Evolutionary conservation across 768 basidiomycete species (phyloP).

Genomic region (Podaxis rugospora): DNA sequence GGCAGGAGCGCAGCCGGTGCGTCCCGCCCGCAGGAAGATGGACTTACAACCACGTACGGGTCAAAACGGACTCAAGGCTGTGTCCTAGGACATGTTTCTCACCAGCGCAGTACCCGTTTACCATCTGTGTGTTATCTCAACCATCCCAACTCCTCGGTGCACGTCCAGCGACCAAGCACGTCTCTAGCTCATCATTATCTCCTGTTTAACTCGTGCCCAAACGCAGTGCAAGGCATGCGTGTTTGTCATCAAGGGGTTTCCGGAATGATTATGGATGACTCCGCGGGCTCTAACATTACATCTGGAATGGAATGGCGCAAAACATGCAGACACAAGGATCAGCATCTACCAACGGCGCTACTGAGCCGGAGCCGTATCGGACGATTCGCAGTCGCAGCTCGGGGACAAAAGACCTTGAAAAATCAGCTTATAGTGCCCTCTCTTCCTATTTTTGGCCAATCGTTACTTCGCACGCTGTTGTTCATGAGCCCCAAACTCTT

Average conservation of each 20-base stretch:
- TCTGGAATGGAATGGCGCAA: background rate
- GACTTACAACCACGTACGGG: background rate
- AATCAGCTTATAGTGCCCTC: background rate
- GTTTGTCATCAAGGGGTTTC: background rate
- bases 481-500: background rate
- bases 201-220: too few relatives aligned
- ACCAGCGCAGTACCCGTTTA: background rate
- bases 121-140: background rate
- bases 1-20: background rate
- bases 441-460: background rate
- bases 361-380: background rate
- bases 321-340: background rate
- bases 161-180: too few relatives aligned
- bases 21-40: background rate
- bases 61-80: background rate
- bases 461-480: background rate
- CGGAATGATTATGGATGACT: background rate
- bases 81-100: background rate
- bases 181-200: background rate
- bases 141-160: background rate
- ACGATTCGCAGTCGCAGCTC: background rate
- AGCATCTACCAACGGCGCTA: background rate
- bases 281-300: background rate
- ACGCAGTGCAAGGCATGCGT: background rate
- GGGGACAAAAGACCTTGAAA: background rate